Base-by-base conservation (phyloP, 73 alveolate species). In the Paramecium sexaurelia region DNA sequence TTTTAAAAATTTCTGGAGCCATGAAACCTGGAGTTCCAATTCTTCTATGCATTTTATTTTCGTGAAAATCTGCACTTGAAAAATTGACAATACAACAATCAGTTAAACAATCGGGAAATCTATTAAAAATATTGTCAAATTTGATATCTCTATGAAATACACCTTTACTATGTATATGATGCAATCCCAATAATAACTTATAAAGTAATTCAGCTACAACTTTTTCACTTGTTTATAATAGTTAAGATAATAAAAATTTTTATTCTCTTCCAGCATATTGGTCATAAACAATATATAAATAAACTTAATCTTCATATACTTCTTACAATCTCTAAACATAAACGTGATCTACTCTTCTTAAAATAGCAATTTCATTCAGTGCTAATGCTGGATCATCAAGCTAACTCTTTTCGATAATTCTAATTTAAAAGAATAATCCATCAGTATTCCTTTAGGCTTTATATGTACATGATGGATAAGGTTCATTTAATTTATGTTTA, bases 1-100 rank as follows among this genome's bases (percentile, higher is more conserved):
- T 88, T 88, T 69, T 88, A n/a, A 69, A 68, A 17, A 88, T 82
- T 71, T 88, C 91, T 5, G 94, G 94, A 7, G 94, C 94, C 73
- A 88, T 75, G n/a, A 68, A 69, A 5, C 94, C 94, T 5, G 94
- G 89, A 20, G 94, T 88, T 36, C 94, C 94, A 41, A 68, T 68
- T 26, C 87, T 88, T 75, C 55, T 88, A 69, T 88, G 87, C 41
- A 39, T 41, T 69, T 88, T 69, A 39, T 88, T 45, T 1, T 88
- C 94, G 5, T 40, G 55, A 41, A 69, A 41, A 82, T 88, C 94
- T 3, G 91, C 94, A 26, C 55, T 37, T 35, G 24, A 40, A 68
- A 88, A 88, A 69, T 88, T 88, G 7, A 75, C 86, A 15, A 88
- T 40, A 57, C 91, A 88, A 6, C 24, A 83, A 68, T 88, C 94